phyloP scores from a whole-genome alignment of 345 rosid genomes.

The Carallia brachiata region DNA sequence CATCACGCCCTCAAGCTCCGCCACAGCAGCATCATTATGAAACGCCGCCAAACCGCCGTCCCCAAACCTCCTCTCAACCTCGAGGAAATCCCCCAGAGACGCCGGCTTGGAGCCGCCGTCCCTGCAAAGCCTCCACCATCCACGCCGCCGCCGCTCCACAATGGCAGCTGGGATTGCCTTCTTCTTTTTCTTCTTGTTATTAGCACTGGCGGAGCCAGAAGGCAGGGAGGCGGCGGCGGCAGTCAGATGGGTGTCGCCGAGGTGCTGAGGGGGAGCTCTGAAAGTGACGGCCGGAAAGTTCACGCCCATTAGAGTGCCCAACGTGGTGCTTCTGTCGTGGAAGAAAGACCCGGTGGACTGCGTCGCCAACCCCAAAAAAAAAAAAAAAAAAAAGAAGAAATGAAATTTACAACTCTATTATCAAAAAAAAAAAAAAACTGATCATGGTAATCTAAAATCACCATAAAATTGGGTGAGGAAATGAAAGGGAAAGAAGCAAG shows the following conservation, averaged over 20 bases:
- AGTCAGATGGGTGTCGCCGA: conserved; percentile 30
- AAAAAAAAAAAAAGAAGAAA: background rate
- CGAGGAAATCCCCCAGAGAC: conserved; percentile 83
- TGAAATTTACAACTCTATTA: too few relatives aligned
- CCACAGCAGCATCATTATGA: conserved; percentile 43
- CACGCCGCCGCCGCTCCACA: conserved; percentile 42
- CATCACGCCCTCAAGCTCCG: conserved; percentile 55
- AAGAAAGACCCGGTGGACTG: conserved; percentile 96
- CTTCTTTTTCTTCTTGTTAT: conserved; percentile 27
- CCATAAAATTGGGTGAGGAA: too few relatives aligned
- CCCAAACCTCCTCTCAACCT: conserved; percentile 84
- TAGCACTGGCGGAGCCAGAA: conserved; percentile 2
- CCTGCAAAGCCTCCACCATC: conserved; percentile 89
- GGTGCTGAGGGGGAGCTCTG: conserved; percentile 52
- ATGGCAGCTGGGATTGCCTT: conserved; percentile 22
- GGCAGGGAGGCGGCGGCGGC: conserved; percentile 29
- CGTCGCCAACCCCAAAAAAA: background rate
- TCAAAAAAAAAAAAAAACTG: too few relatives aligned
- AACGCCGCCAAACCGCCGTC: conserved; percentile 45
- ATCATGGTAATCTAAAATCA: too few relatives aligned
- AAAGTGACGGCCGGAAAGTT: conserved; percentile 67
- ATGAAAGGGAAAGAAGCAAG: background rate
- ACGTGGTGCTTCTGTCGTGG: conserved; percentile 90
- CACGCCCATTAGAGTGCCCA: conserved; percentile 91
- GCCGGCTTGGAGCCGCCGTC: conserved; percentile 62